Conservation (phyloP, 2,329 filamentous ascomycete species). For the Apiospora koreana region DNA sequence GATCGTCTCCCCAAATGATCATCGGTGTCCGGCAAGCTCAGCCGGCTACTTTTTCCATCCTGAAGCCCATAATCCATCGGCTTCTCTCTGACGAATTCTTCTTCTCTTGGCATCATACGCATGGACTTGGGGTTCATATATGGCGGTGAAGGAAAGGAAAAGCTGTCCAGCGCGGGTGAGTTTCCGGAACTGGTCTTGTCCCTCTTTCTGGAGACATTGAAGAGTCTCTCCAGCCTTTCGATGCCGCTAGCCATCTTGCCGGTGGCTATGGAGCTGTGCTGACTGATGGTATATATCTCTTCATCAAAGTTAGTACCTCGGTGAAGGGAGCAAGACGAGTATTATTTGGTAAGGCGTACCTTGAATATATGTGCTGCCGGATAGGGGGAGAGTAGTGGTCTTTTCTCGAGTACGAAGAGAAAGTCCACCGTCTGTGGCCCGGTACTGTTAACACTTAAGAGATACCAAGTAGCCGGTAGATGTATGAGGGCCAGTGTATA, state of each 20-base stretch:
- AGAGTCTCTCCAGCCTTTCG: constrained; percentile 52
- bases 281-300: not conserved
- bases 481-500: not conserved
- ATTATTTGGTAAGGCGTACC: not conserved
- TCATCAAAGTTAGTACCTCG: not conserved
- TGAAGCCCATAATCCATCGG: not conserved
- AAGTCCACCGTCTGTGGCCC: not conserved
- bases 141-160: constrained; percentile 30
- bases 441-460: not conserved
- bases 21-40: constrained; percentile 27
- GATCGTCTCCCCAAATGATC: constrained; percentile 23
- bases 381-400: not conserved
- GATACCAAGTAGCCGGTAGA: not conserved
- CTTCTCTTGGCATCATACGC: constrained; percentile 59
- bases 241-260: constrained; percentile 49
- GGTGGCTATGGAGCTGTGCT: not conserved
- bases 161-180: constrained; percentile 9
- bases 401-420: not conserved
- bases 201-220: constrained; percentile 44
- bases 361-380: not conserved
- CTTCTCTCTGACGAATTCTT: constrained; percentile 24
- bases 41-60: constrained; percentile 24
- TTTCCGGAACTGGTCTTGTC: constrained; percentile 21
- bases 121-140: constrained; percentile 57
- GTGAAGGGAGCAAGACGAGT: not conserved